Evolutionary conservation across 257 asterid genomes (phyloP).

Genomic region (Plantago elongata): DNA sequence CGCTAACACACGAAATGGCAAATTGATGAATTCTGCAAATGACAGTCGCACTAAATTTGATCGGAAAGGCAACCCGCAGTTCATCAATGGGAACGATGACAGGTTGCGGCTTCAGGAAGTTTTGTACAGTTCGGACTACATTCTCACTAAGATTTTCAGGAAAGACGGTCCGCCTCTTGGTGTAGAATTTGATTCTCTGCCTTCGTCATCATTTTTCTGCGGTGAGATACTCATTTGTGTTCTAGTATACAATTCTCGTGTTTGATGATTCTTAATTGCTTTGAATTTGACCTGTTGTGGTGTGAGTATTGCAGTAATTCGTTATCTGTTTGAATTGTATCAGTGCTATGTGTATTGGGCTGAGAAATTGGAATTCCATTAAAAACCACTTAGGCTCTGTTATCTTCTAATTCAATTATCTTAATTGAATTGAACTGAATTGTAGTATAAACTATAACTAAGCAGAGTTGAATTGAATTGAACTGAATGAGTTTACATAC

Average conservation of each 20-base stretch:
- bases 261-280: background rate
- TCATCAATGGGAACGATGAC: constrained; percentile 54
- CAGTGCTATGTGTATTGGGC: no score
- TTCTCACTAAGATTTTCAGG: constrained; percentile 61
- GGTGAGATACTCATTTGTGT: constrained; percentile 1
- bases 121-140: constrained; percentile 55
- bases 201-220: constrained; percentile 42
- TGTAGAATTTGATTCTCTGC: constrained; percentile 61
- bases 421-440: no score
- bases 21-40: background rate
- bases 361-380: no score
- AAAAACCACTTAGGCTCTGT: no score
- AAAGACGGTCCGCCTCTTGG: constrained; percentile 94
- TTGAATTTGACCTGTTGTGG: background rate
- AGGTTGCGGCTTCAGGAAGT: constrained; percentile 68
- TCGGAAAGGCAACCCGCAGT: constrained; percentile 33
- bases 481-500: no score
- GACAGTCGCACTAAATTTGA: background rate
- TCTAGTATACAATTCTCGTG: no score
- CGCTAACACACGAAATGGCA: background rate
- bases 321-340: no score
- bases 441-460: no score
- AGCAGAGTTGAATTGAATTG: no score
- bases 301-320: no score
- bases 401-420: no score